phyloP scores from a whole-genome alignment of 345 rosid species.

The Citrus hindsii region DNA sequence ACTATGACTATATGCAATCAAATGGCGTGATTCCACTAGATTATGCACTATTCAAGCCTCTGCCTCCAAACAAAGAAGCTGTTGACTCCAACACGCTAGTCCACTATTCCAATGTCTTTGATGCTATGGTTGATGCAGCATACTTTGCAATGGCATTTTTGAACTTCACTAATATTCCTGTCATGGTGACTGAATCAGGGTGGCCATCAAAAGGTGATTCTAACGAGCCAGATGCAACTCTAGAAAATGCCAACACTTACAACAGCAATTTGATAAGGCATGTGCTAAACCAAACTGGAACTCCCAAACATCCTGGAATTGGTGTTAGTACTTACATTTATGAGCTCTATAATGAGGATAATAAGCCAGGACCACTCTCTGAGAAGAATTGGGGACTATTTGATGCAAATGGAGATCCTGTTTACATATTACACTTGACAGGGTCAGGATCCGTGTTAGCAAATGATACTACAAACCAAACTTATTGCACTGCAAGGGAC shows the following conservation, averaged over 20 bases:
- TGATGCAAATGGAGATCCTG: slow-evolving; percentile 59
- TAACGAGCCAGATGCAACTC: slow-evolving; percentile 70
- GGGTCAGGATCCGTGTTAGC: slow-evolving; percentile 63
- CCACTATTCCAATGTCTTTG: slow-evolving; percentile 75
- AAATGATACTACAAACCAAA: slow-evolving; percentile 80
- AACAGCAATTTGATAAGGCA: slow-evolving; percentile 83
- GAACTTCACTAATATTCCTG: slow-evolving; percentile 73
- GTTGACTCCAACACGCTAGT: slow-evolving; percentile 86
- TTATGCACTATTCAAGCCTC: slow-evolving; percentile 74
- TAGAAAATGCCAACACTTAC: slow-evolving; percentile 77
- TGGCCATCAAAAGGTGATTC: slow-evolving; percentile 88
- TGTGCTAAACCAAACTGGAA: slow-evolving; percentile 70
- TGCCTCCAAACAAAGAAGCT: slow-evolving; percentile 81
- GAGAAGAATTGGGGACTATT: slow-evolving; percentile 91
- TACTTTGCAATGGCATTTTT: slow-evolving; percentile 71
- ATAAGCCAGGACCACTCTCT: slow-evolving; percentile 55
- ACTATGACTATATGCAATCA: slow-evolving; percentile 73
- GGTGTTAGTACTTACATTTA: slow-evolving; percentile 71
- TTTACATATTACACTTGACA: slow-evolving; percentile 57
- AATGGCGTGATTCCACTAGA: slow-evolving; percentile 75
- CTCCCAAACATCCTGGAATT: slow-evolving; percentile 80
- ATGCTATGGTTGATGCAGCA: slow-evolving; percentile 78
- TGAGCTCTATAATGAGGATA: slow-evolving; percentile 82
- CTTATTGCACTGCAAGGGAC: slow-evolving; percentile 71
- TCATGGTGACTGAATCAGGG: slow-evolving; percentile 73